Percentiles rank a stretch among this genome's conserved stretches.
phyloP scores from a whole-genome alignment of 257 asterid species.

The Penstemon eatonii region DNA sequence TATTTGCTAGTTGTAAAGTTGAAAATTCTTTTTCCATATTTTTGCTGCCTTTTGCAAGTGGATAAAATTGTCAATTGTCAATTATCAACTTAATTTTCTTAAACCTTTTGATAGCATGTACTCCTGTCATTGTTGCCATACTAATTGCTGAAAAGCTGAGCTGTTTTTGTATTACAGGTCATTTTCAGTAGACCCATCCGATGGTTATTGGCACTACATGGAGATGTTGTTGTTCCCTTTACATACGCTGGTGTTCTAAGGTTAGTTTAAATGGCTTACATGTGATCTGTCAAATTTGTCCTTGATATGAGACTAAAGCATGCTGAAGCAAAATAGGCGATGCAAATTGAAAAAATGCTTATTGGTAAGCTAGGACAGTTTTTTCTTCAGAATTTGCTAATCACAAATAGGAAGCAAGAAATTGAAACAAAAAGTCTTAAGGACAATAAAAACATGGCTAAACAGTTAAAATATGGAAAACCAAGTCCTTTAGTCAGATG shows the following conservation, averaged over 20 bases:
- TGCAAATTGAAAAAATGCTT: neutral
- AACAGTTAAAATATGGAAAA: no score
- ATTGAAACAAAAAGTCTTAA: no score
- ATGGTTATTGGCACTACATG: conserved; percentile 94
- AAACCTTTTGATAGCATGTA: conserved; percentile 13
- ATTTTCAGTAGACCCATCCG: conserved; percentile 94
- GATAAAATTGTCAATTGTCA: conserved; percentile 7
- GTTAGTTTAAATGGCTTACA: conserved; percentile 36
- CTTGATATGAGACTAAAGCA: neutral
- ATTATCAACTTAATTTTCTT: neutral
- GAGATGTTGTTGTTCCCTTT: conserved; percentile 78
- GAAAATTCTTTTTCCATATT: conserved; percentile 13
- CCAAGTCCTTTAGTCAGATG: no score
- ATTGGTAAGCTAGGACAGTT: neutral
- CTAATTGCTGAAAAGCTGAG: conserved; percentile 19
- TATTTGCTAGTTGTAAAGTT: neutral
- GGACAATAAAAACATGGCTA: no score
- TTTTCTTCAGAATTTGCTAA: no score
- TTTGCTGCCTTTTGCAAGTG: neutral
- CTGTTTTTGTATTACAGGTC: conserved; percentile 45
- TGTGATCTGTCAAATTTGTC: neutral
- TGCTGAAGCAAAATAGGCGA: neutral
- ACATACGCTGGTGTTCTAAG: conserved; percentile 77
- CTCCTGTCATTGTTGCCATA: conserved; percentile 12
- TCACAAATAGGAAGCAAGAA: no score